Percentiles rank a stretch among this genome's conserved stretches.
Evolutionary conservation across 2,329 filamentous ascomycete species (phyloP).

Genomic region (Cladosporium halotolerans): DNA sequence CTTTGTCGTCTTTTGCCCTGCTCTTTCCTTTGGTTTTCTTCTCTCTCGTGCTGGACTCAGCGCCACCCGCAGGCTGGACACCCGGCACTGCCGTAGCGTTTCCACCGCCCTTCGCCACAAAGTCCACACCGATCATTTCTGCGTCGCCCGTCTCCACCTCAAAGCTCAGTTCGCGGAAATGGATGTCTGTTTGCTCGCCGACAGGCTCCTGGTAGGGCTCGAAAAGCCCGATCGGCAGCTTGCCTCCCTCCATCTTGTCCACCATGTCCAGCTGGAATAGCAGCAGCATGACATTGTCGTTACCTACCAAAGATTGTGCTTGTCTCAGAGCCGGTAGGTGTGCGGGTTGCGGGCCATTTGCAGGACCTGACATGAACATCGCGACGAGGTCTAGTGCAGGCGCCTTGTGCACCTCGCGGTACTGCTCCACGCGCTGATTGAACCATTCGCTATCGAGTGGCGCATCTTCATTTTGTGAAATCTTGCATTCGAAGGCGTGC

Average conservation of each 20-base stretch:
- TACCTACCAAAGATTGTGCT: conserved; percentile 46
- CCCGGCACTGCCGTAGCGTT: conserved; percentile 60
- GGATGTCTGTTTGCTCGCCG: conserved; percentile 57
- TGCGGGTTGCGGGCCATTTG: conserved; percentile 61
- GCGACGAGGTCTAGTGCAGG: conserved; percentile 76
- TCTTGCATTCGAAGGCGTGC: conserved; percentile 80
- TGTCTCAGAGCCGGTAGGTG: conserved; percentile 71
- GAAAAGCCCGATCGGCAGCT: conserved; percentile 84
- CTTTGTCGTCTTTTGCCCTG: conserved; percentile 35
- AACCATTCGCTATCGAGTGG: conserved; percentile 69
- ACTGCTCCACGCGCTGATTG: conserved; percentile 70
- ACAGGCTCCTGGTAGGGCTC: conserved; percentile 65
- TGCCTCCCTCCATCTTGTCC: conserved; percentile 59
- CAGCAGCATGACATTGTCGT: conserved; percentile 81
- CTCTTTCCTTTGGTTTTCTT: conserved; percentile 30
- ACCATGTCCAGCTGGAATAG: conserved; percentile 69
- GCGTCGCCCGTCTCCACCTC: conserved; percentile 89
- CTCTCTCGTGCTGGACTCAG: conserved; percentile 35
- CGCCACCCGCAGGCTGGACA: not conserved
- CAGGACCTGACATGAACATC: conserved; percentile 55
- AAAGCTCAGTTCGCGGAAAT: conserved; percentile 78
- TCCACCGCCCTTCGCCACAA: conserved; percentile 76
- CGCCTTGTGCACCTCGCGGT: conserved; percentile 81
- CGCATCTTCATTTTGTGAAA: conserved; percentile 45
- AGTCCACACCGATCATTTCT: conserved; percentile 96